Conservation (phyloP, 2,329 filamentous ascomycete species). For the Scedosporium boydii region DNA sequence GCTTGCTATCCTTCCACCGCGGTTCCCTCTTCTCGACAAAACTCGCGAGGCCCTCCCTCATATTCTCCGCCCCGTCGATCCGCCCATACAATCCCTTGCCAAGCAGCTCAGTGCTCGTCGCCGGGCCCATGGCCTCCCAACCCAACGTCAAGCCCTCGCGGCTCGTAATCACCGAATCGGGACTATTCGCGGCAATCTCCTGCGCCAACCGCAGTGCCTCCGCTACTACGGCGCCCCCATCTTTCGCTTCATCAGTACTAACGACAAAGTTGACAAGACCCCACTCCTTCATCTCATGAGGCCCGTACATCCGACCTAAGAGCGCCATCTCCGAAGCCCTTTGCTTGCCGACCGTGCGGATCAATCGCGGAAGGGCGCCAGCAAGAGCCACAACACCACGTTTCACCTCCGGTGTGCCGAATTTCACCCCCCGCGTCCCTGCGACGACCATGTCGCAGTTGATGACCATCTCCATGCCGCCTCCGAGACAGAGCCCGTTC, state of each 20-base stretch:
- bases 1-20: conserved; percentile 55
- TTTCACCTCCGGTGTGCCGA: conserved; percentile 63
- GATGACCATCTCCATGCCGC: conserved; percentile 66
- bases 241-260: conserved; percentile 18
- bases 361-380: conserved; percentile 59
- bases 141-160: conserved; percentile 62
- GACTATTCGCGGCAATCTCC: conserved; percentile 56
- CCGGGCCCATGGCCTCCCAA: conserved; percentile 60
- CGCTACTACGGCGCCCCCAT: conserved; percentile 34
- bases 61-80: conserved; percentile 60
- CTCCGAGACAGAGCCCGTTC: conserved; percentile 65
- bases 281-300: conserved; percentile 52
- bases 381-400: conserved; percentile 63
- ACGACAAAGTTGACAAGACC: conserved; percentile 63
- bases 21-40: conserved; percentile 70
- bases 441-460: conserved; percentile 68
- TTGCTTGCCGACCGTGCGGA: conserved; percentile 56
- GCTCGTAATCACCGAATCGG: conserved; percentile 67
- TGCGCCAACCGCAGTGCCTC: conserved; percentile 53
- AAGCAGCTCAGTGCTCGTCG: conserved; percentile 49
- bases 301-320: conserved; percentile 49
- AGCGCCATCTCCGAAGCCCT: conserved; percentile 64
- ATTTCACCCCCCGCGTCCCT: conserved; percentile 38
- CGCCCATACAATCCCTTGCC: conserved; percentile 47
- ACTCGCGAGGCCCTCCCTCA: conserved; percentile 62